Percentiles rank a stretch among this genome's conserved stretches.
Evolutionary conservation across 805 yeast genomes (phyloP).

Genomic region (Teunomyces gatunensis): DNA sequence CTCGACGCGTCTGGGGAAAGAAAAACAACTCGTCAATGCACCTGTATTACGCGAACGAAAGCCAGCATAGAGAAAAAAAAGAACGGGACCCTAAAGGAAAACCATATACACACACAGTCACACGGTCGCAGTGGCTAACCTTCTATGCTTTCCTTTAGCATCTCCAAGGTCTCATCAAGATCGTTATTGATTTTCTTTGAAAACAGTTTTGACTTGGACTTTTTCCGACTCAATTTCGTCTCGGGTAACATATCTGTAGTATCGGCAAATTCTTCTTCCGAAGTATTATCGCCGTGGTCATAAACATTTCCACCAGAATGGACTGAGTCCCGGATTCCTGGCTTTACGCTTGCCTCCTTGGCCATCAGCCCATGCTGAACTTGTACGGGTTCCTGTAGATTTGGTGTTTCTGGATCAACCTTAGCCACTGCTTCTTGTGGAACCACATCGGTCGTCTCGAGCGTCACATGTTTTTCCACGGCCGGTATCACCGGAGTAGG

Average conservation of each 20-base stretch:
- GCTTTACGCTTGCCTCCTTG: neutral
- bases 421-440: neutral
- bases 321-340: neutral
- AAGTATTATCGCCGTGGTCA: neutral
- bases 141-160: slow-evolving; percentile 38
- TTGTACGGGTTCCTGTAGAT: neutral
- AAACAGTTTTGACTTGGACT: slow-evolving; percentile 35
- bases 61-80: too few relatives aligned
- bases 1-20: neutral
- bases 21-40: neutral
- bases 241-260: slow-evolving; percentile 9
- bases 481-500: slow-evolving; percentile 2
- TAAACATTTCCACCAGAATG: neutral
- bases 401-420: neutral
- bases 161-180: slow-evolving; percentile 36
- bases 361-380: neutral
- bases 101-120: neutral
- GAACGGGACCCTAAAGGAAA: neutral
- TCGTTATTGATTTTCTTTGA: slow-evolving; percentile 31
- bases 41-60: neutral
- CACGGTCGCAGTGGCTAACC: slow-evolving; percentile 7
- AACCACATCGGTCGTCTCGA: neutral
- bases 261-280: slow-evolving; percentile 21
- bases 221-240: slow-evolving; percentile 19
- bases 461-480: neutral